Evolutionary conservation across 2,329 filamentous ascomycete genomes (phyloP), one percentile per base, ranked within the genome.

Genomic region (Esteya vermicola): DNA sequence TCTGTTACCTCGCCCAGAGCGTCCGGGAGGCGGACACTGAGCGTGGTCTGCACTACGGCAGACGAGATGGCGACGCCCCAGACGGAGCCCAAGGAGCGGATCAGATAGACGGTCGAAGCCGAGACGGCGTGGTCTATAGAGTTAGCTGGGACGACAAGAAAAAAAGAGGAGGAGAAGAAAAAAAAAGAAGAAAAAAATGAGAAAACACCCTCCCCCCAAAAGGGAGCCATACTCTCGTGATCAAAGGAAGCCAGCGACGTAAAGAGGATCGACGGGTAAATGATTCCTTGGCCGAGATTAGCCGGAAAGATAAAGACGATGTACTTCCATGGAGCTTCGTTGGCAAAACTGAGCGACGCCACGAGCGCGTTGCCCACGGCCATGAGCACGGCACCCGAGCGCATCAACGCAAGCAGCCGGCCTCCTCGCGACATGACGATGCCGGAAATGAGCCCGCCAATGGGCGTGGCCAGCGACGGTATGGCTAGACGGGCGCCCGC

Each of bases 401-500:
- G 61, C 9, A 76, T 62, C 4, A 75, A 62, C 1, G 62, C 57
- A 36, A 68, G 63, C 2, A 78, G 54, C 48, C 64, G 70, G 45
- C 7, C 31, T 12, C 18, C 36, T 33, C 12, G 31, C 5, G 26
- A 34, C 61, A 80, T 78, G 36, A 78, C 55, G 28, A 75, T 54
- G 0, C 75, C 75, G 0, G 72, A 65, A 7, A 68, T 55, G 1
- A 78, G 57, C 7, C 71, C 73, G 1, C 72, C 72, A 38, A 70
- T 52, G 2, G 74, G 74, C 0, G 68, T 68, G 0, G 70, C 74
- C 9, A 81, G 51, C 0, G 75, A 78, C 2, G 78, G 73, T 2
- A 77, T 68, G 0, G 75, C 68, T 7, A 84, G 68, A 2, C 78
- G 69, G 6, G 75, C 66, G 1, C 79, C 78, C 1, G 79, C 78